Base-by-base conservation (phyloP, 257 asterid genomes). In the Ehretia macrophylla region DNA sequence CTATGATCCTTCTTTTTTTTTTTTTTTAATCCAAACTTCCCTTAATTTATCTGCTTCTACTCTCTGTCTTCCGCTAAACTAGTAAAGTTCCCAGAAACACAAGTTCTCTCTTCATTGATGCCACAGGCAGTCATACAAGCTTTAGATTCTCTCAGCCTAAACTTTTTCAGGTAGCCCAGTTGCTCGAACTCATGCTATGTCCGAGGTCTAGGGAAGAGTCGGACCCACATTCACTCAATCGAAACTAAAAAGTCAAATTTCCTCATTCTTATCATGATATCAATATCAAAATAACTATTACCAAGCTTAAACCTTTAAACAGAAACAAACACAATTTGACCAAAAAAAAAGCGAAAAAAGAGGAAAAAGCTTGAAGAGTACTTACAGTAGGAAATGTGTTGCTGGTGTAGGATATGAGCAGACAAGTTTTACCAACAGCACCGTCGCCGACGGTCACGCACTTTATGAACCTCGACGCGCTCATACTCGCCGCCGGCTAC, bases 401-500 rank as follows among this genome's bases (percentile, higher is more conserved):
- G 82, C 87, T 86, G 68, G 95, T 86, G 74, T 87, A 87, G 76
- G 90, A 87, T 54, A 87, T 84, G 69, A 87, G 94, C 73, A 86
- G 71, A 70, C 95, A 81, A 68, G 95, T 86, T 81, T 86, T 86
- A 32, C 95, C 95, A 54, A 86, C 95, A 35, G 92, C 95, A 45
- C 95, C 95, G 56, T 86, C 95, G 54, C 95, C 95, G 47, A 86
- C 92, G 50, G 95, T 83, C 37, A 86, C 95, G 58, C 95, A 86
- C 76, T 86, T 86, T 40, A 86, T 86, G 77, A 81, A 81, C 86
- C 85, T 81, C 27, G 95, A 81, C 21, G 85, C 85, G 60, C 95
- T 83, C 95, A 86, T 86, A 48, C 64, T 77, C 67, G 76, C 55
- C 68, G 69, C 67, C 85, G 68, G 80, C 59, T 61, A 68, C n/a